Conservation (phyloP, 2,329 filamentous ascomycete genomes). For the Monilinia laxa region DNA sequence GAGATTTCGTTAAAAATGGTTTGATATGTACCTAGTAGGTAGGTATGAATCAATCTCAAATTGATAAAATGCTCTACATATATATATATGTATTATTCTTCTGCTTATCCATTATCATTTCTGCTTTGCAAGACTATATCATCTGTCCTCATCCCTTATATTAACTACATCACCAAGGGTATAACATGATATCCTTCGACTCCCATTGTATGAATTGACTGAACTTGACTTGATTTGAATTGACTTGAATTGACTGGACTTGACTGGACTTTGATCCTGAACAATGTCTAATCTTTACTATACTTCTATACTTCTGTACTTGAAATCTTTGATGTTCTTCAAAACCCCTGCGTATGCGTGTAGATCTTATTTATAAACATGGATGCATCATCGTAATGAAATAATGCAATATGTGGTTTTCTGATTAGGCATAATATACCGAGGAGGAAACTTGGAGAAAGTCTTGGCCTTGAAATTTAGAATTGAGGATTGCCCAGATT, state of each 20-base stretch:
- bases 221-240: background rate
- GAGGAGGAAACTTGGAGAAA: background rate
- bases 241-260: background rate
- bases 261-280: background rate
- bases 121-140: background rate
- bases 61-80: background rate
- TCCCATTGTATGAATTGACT: background rate
- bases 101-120: no score
- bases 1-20: no score
- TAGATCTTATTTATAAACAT: background rate
- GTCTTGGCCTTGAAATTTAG: background rate
- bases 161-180: background rate
- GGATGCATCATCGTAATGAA: background rate
- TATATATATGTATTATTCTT: background rate
- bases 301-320: no score
- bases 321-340: background rate
- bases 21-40: no score
- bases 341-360: background rate
- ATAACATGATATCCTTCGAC: background rate
- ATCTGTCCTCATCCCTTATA: background rate
- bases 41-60: no score
- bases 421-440: conserved; percentile 12
- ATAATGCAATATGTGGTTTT: background rate
- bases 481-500: no score
- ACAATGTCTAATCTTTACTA: background rate